These are phyloP conservation scores for Ocimum tenuiflorum DNA, from an alignment of 257 asterid genomes.

Conservation along the genomic window DNA sequence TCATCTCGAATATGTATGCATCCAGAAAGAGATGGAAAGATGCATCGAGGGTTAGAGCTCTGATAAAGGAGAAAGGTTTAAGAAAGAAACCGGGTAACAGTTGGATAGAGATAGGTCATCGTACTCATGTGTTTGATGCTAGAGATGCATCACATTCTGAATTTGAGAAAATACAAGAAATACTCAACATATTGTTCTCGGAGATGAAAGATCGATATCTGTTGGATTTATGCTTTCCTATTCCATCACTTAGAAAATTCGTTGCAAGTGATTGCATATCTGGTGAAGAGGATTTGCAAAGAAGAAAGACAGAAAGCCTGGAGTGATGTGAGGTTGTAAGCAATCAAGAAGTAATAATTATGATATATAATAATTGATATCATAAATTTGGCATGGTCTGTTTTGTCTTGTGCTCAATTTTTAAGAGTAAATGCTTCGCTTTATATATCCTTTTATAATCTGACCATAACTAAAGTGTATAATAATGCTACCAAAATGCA, in stretches of 20 bases:
- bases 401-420: too few relatives aligned
- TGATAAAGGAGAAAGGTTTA: conserved; percentile 29
- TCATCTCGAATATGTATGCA: conserved; percentile 35
- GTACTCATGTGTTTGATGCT: conserved; percentile 30
- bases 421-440: too few relatives aligned
- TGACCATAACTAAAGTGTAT: too few relatives aligned
- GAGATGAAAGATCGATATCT: conserved; percentile 22
- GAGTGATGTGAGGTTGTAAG: too few relatives aligned
- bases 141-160: conserved; percentile 25
- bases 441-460: too few relatives aligned
- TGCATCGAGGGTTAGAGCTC: conserved; percentile 29
- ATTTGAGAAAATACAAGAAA: not conserved
- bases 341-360: too few relatives aligned
- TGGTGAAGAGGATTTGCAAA: not conserved
- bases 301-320: too few relatives aligned
- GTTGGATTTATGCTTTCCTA: conserved; percentile 5
- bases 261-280: not conserved
- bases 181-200: conserved; percentile 8
- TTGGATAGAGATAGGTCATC: conserved; percentile 27
- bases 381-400: too few relatives aligned
- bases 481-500: not conserved
- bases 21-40: conserved; percentile 36
- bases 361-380: too few relatives aligned
- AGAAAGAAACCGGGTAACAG: conserved; percentile 31
- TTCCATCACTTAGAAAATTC: not conserved